Evolutionary conservation across 495 filamentous ascomycete genomes (phyloP).

Genomic region (Daldinia decipiens): DNA sequence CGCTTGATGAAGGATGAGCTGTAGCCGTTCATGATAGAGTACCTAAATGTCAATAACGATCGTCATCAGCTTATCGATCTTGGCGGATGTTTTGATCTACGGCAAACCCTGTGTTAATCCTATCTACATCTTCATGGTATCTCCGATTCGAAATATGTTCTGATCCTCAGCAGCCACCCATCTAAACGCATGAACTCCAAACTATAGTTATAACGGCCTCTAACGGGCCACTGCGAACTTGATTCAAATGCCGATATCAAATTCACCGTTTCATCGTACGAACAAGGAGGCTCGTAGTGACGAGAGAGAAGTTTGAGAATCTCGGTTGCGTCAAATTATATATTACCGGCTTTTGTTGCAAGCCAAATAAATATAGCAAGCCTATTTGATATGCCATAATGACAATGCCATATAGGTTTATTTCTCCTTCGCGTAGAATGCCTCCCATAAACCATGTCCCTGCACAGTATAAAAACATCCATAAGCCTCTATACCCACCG

Average conservation of each 20-base stretch:
- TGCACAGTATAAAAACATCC: conserved; percentile 10
- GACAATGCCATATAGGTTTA: not conserved
- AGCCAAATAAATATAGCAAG: not conserved
- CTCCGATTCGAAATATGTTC: no score
- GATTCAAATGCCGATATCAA: not conserved
- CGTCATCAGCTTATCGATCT: not conserved
- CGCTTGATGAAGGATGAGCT: conserved; percentile 4
- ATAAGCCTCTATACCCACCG: conserved; percentile 7
- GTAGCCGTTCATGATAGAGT: conserved; percentile 11
- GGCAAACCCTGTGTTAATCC: not conserved
- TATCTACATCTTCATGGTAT: not conserved
- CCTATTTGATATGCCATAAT: conserved; percentile 11
- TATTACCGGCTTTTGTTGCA: not conserved
- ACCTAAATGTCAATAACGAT: conserved; percentile 3
- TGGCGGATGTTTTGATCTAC: not conserved
- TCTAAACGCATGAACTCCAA: no score
- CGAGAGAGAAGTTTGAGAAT: not conserved
- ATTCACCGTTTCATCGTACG: not conserved
- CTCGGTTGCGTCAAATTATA: not conserved
- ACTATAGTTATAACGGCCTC: not conserved
- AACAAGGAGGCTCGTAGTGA: not conserved
- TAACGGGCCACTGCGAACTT: not conserved
- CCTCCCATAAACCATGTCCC: not conserved
- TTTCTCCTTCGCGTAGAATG: not conserved
- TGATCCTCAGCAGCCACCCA: no score